These are phyloP conservation scores for Metschnikowia sp. DNA, from an alignment of 805 yeast species.

Conservation along the genomic window DNA sequence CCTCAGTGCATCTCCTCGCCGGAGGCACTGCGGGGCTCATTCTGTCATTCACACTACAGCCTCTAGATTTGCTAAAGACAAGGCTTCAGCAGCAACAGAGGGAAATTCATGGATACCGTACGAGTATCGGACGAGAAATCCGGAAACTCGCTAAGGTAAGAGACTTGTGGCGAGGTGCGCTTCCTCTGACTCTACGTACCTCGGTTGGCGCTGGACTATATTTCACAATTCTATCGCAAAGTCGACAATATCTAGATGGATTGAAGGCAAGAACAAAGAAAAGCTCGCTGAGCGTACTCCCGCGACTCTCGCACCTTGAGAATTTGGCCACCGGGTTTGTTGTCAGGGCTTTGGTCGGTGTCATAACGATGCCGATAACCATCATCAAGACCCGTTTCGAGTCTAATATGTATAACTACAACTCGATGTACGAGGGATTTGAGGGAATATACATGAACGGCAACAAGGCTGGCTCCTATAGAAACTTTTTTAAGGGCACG, in stretches of 20 bases:
- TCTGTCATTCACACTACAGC: slow-evolving; percentile 79
- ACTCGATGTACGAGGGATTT: slow-evolving; percentile 59
- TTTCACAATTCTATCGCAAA: slow-evolving; percentile 63
- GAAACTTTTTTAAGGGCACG: slow-evolving; percentile 83
- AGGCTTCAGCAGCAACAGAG: slow-evolving; percentile 61
- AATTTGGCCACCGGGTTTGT: slow-evolving; percentile 75
- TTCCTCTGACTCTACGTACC: slow-evolving; percentile 87
- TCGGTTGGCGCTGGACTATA: slow-evolving; percentile 89
- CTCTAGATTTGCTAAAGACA: slow-evolving; percentile 85
- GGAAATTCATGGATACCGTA: slow-evolving; percentile 17
- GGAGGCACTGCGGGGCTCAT: slow-evolving; percentile 85
- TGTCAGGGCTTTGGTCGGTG: slow-evolving; percentile 79
- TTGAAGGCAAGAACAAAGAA: slow-evolving; percentile 16
- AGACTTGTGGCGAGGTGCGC: slow-evolving; percentile 88
- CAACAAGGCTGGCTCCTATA: slow-evolving; percentile 33
- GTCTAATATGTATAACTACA: slow-evolving; percentile 70
- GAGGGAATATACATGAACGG: slow-evolving; percentile 45
- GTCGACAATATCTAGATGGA: slow-evolving; percentile 50
- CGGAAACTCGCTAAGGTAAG: slow-evolving; percentile 36
- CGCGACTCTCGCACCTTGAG: slow-evolving; percentile 64
- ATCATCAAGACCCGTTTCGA: slow-evolving; percentile 86
- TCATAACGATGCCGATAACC: slow-evolving; percentile 91
- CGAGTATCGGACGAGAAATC: slow-evolving; percentile 40
- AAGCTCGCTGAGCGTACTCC: slow-evolving; percentile 47
- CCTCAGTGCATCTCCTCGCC: slow-evolving; percentile 57